Evolutionary conservation across 352 stramenopile species (phyloP).

Genomic region (Globisporangium megalacanthum): DNA sequence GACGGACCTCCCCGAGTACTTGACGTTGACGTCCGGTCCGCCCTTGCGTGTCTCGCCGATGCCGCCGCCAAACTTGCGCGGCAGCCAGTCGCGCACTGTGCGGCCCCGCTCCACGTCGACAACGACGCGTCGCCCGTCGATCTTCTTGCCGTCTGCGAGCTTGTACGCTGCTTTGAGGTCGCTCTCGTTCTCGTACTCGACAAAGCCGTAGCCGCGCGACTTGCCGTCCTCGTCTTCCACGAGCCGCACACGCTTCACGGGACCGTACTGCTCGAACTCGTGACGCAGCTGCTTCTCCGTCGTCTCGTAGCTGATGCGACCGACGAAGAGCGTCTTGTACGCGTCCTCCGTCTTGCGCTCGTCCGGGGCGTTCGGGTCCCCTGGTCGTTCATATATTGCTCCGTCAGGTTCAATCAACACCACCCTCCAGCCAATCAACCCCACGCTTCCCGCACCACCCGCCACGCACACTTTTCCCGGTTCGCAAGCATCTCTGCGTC

Average conservation of each 20-base stretch:
- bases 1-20: constrained; percentile 73
- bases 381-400: constrained; percentile 19
- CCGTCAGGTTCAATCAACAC: background rate
- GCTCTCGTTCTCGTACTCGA: constrained; percentile 98
- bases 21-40: constrained; percentile 75
- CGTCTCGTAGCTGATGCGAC: constrained; percentile 96
- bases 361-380: constrained; percentile 58
- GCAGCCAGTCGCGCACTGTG: constrained; percentile 96
- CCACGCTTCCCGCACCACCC: too few species aligned
- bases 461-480: constrained; percentile 45
- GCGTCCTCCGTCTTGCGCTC: constrained; percentile 81
- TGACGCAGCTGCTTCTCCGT: constrained; percentile 96
- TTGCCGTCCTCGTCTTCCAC: constrained; percentile 88
- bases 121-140: constrained; percentile 95
- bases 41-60: constrained; percentile 88
- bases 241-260: constrained; percentile 86
- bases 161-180: constrained; percentile 97
- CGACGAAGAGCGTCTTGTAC: constrained; percentile 99
- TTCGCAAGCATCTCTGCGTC: constrained; percentile 63
- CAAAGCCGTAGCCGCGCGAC: constrained; percentile 94
- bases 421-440: too few species aligned
- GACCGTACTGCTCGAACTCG: constrained; percentile 95
- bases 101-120: constrained; percentile 97
- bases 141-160: constrained; percentile 92
- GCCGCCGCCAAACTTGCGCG: constrained; percentile 91